A percentile compares a stretch with the other conserved stretches of the same genome.
Conservation (phyloP, 495 filamentous ascomycete genomes). For the Margaritispora aquatica region DNA sequence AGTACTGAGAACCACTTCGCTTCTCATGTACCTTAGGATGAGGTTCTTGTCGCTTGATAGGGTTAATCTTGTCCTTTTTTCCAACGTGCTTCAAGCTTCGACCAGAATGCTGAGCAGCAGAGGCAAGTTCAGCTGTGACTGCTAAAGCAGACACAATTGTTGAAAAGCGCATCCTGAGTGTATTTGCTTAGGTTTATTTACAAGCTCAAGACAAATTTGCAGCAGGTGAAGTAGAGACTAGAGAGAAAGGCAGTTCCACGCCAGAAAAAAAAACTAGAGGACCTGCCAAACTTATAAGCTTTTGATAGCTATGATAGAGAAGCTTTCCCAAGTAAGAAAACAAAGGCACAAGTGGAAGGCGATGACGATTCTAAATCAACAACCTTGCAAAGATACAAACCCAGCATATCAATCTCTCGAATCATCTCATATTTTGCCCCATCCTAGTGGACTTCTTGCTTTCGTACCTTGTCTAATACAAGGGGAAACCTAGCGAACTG, state of each 20-base stretch:
- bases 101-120: conserved; percentile 13
- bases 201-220: not conserved
- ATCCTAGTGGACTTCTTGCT: not conserved
- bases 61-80: conserved; percentile 4
- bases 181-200: not conserved
- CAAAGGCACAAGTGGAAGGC: not conserved
- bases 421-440: not conserved
- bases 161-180: conserved; percentile 14
- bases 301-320: not conserved
- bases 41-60: conserved; percentile 2
- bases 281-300: not conserved
- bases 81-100: conserved; percentile 19
- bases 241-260: not conserved
- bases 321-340: not conserved
- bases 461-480: not conserved
- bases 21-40: not conserved
- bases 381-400: not conserved
- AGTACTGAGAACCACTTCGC: conserved; percentile 5
- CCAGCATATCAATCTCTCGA: not conserved
- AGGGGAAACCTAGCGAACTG: not conserved
- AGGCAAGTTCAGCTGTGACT: not conserved
- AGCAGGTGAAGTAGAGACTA: not conserved
- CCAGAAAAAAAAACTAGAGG: not conserved
- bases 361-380: not conserved
- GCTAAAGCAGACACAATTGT: conserved; percentile 12